Evolutionary conservation across 768 basidiomycete genomes (phyloP).

Genomic region (Lactifluus hygrophoroides): DNA sequence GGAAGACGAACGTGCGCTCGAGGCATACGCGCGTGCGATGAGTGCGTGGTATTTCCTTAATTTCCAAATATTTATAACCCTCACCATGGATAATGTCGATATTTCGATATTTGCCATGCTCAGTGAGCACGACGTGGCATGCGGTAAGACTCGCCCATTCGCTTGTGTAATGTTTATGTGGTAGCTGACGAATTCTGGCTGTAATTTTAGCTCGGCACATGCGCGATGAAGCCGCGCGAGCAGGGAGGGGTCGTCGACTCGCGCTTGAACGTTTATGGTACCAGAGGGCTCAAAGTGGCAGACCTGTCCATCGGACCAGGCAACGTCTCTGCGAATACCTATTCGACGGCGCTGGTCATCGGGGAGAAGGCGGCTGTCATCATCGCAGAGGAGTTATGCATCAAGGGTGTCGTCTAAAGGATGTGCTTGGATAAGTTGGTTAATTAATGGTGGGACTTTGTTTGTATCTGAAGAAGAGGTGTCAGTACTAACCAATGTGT

Average conservation of each 20-base stretch:
- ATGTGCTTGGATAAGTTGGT: too few species aligned
- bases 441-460: too few species aligned
- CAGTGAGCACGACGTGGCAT: constrained; percentile 9
- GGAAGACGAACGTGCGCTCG: constrained; percentile 31
- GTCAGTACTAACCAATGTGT: not conserved
- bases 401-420: too few species aligned
- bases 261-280: constrained; percentile 52
- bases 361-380: too few species aligned
- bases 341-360: too few species aligned
- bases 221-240: constrained; percentile 58
- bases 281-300: too few species aligned
- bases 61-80: not conserved
- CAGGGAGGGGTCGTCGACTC: constrained; percentile 54
- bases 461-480: too few species aligned
- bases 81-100: not conserved
- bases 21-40: constrained; percentile 22
- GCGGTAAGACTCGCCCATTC: not conserved
- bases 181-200: too few species aligned
- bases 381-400: too few species aligned
- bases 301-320: too few species aligned
- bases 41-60: not conserved
- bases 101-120: not conserved
- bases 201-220: constrained; percentile 50
- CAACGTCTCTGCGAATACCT: constrained; percentile 37
- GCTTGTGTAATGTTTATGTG: too few species aligned